Evolutionary conservation across 805 yeast genomes (phyloP), one percentile per base, ranked within the genome.

Genomic region (Cyberlindnera lachancei): DNA sequence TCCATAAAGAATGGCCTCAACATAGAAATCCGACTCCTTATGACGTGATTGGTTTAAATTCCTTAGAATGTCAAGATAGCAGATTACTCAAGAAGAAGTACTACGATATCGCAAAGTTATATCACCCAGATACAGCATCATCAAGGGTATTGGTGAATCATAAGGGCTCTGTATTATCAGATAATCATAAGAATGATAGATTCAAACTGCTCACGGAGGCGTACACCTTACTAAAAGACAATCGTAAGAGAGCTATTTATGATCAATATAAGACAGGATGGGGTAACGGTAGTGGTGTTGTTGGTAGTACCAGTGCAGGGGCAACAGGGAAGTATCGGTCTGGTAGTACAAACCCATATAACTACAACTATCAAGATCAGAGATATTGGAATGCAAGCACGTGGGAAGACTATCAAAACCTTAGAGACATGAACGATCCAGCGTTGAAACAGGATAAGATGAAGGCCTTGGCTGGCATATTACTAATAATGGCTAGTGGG

Each of bases 41-140:
- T 46, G 84, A 83, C 21, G 65, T 86, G 4, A 70, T 86, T 35
- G 68, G 69, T 4, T 48, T 73, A 17, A 40, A 40, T 5, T 40
- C 39, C 6, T 52, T 55, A 1, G 44, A 45, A 1, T 51, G 51
- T 16, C 54, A 68, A 26, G 66, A 67, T 34, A 53, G 53, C 30
- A 53, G 45, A 9, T 40, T 52, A 19, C 55, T 79, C 30, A 72
- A 72, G 38, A 41, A 57, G 17, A 66, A 67, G 27, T 81, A 79
- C 47, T 72, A 69, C 42, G 63, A 70, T 33, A 59, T 74, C 29
- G 87, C 87, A 9, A 83, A 81, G 53, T 50, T 76, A 8, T 87
- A 87, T 46, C 96, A 87, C 52, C 96, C 96, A 0, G 96, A 87
- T 50, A 52, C 68, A 3, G 46, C 63, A 3, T 38, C 46, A 13